phyloP scores from a whole-genome alignment of 2,329 filamentous ascomycete species.

The Boeremia exigua region DNA sequence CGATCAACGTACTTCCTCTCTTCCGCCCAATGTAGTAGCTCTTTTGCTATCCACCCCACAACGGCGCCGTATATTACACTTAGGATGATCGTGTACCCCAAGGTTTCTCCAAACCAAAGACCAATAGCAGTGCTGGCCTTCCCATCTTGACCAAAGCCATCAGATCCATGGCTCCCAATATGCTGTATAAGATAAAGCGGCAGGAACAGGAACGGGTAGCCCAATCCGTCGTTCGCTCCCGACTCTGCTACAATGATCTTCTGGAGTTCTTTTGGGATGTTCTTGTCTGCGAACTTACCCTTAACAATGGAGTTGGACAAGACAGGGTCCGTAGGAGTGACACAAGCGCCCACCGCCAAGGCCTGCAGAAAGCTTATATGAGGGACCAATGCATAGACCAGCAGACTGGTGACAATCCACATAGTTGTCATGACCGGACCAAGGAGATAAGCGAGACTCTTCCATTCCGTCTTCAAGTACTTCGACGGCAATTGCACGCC shows the following conservation, averaged over 20 bases:
- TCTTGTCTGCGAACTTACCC: constrained; percentile 89
- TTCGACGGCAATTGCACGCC: constrained; percentile 86
- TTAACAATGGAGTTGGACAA: constrained; percentile 90
- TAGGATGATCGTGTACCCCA: constrained; percentile 81
- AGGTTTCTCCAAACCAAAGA: constrained; percentile 84
- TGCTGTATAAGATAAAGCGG: constrained; percentile 85
- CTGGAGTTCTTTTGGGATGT: constrained; percentile 81
- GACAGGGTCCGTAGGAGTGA: constrained; percentile 92
- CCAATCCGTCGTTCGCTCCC: constrained; percentile 86
- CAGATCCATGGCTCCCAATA: constrained; percentile 58
- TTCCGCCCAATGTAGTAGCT: constrained; percentile 83
- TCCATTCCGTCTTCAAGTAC: constrained; percentile 82
- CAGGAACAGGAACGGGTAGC: constrained; percentile 87
- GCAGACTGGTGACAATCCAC: constrained; percentile 82
- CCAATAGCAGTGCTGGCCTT: constrained; percentile 72
- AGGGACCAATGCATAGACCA: constrained; percentile 79
- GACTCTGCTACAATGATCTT: constrained; percentile 72
- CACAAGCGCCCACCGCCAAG: constrained; percentile 79
- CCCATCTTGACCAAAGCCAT: constrained; percentile 27
- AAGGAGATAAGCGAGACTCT: constrained; percentile 73
- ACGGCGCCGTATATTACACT: constrained; percentile 77
- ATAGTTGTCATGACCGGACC: constrained; percentile 85
- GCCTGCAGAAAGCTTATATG: constrained; percentile 76
- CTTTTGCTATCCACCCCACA: constrained; percentile 82
- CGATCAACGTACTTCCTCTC: constrained; percentile 81